Percentiles rank a stretch among this genome's conserved stretches.
phyloP scores from a whole-genome alignment of 1,284 basidiomycete genomes.

The Leccinum pachyderme region DNA sequence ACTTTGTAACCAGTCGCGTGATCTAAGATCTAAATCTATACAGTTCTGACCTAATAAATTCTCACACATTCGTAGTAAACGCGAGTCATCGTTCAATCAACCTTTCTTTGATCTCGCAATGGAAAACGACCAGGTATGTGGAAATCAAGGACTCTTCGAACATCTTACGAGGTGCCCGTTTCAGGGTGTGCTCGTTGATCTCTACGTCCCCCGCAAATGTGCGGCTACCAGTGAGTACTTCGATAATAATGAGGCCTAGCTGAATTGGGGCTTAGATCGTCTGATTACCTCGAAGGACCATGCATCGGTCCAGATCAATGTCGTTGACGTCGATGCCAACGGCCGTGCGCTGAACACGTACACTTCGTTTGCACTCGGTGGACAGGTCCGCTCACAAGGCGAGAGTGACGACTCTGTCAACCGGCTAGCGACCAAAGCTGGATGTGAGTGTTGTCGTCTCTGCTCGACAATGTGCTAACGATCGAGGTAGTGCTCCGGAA shows the following conservation, averaged over 20 bases:
- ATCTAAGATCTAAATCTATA: slow-evolving; percentile 20
- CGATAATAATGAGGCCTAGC: neutral
- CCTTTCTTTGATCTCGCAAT: slow-evolving; percentile 41
- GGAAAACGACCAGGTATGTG: slow-evolving; percentile 77
- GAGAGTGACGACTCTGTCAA: slow-evolving; percentile 98
- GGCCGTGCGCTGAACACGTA: slow-evolving; percentile 87
- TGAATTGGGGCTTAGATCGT: slow-evolving; percentile 58
- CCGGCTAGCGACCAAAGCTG: slow-evolving; percentile 93
- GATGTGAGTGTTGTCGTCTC: slow-evolving; percentile 64
- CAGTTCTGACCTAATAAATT: slow-evolving; percentile 29
- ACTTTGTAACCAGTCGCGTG: neutral
- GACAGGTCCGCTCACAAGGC: slow-evolving; percentile 90
- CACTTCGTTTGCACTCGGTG: slow-evolving; percentile 93
- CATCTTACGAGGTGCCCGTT: neutral
- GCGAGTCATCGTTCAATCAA: neutral
- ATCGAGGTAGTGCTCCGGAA: slow-evolving; percentile 62
- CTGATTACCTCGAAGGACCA: slow-evolving; percentile 99
- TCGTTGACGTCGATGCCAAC: slow-evolving; percentile 93
- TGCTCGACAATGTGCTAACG: slow-evolving; percentile 2
- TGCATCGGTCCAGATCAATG: slow-evolving; percentile 95
- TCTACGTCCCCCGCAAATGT: slow-evolving; percentile 99
- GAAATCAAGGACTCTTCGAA: neutral
- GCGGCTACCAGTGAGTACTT: slow-evolving; percentile 82
- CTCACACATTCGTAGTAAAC: slow-evolving; percentile 23
- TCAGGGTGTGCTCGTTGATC: slow-evolving; percentile 97